These are phyloP conservation scores for Diaporthe velutina DNA, from an alignment of 2,329 filamentous ascomycete species.

Conservation along the genomic window DNA sequence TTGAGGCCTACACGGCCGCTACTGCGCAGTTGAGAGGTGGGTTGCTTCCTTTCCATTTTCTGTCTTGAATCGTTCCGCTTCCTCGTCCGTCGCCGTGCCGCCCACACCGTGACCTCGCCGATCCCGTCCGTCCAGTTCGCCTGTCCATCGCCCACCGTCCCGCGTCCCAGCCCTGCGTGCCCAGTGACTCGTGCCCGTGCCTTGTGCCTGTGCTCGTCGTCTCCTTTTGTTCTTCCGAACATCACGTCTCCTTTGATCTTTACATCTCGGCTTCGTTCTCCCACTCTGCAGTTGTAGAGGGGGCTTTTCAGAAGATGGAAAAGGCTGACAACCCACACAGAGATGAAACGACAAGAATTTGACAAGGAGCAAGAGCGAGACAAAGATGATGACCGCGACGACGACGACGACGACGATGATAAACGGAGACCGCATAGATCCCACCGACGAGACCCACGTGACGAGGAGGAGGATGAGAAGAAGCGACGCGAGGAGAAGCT, in stretches of 20 bases:
- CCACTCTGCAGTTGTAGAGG: slow-evolving; percentile 36
- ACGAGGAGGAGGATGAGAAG: slow-evolving; percentile 49
- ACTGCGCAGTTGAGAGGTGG: slow-evolving; percentile 86
- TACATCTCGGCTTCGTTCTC: slow-evolving; percentile 27
- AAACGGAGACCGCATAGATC: slow-evolving; percentile 44
- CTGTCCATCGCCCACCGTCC: slow-evolving; percentile 33
- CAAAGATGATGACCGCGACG: slow-evolving; percentile 32
- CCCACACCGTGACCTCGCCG: slow-evolving; percentile 38
- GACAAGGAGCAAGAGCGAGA: slow-evolving; percentile 48
- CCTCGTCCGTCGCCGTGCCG: slow-evolving; percentile 40
- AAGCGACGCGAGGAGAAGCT: slow-evolving; percentile 52
- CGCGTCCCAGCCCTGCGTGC: slow-evolving; percentile 31
- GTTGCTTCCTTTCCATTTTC: slow-evolving; percentile 46
- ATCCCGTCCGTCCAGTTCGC: slow-evolving; percentile 35
- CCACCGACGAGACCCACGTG: slow-evolving; percentile 47
- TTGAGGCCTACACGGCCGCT: slow-evolving; percentile 85
- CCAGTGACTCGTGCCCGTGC: slow-evolving; percentile 39
- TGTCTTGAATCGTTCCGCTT: slow-evolving; percentile 24
- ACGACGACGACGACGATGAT: slow-evolving; percentile 51
- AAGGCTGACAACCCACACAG: slow-evolving; percentile 47
- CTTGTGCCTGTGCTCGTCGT: slow-evolving; percentile 40
- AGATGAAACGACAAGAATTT: slow-evolving; percentile 56
- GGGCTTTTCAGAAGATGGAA: slow-evolving; percentile 32
- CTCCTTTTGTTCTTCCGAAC: slow-evolving; percentile 36
- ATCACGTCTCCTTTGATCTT: slow-evolving; percentile 34